Evolutionary conservation across 768 basidiomycete species (phyloP).

Genomic region (Tulasnella sp.): DNA sequence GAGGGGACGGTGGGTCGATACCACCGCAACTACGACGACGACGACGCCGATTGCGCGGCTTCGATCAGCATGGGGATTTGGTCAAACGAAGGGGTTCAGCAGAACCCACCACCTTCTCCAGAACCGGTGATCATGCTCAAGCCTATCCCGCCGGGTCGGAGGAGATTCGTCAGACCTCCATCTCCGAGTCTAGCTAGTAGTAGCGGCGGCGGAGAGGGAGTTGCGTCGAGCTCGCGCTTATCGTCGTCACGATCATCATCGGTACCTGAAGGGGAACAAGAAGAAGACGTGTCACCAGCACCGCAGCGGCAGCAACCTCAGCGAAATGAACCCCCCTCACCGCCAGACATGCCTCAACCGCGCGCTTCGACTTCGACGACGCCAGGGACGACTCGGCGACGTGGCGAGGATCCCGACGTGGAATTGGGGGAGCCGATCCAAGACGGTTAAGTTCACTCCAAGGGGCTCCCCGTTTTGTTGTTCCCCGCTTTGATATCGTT

Average conservation of each 20-base stretch:
- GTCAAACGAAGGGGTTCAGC: background rate
- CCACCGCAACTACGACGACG: too few relatives aligned
- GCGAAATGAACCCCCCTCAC: background rate
- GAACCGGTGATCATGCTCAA: background rate
- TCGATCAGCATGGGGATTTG: constrained; percentile 3
- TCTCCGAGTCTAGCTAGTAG: background rate
- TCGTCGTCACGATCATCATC: too few relatives aligned
- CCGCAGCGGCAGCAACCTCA: background rate
- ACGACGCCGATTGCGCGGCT: background rate
- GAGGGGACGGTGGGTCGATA: background rate
- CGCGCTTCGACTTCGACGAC: background rate
- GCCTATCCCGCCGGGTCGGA: background rate
- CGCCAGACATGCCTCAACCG: background rate
- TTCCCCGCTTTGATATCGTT: background rate
- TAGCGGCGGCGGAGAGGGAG: background rate
- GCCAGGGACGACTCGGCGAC: background rate
- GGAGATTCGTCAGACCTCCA: background rate
- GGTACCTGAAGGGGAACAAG: background rate
- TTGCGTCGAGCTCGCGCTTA: background rate
- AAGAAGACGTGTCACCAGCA: too few relatives aligned
- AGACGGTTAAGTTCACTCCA: background rate
- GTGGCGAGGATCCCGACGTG: background rate
- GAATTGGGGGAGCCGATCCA: background rate
- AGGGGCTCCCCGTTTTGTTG: too few relatives aligned
- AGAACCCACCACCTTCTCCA: background rate